Evolutionary conservation across 768 basidiomycete species (phyloP).

Genomic region (Leccinum arenicola): DNA sequence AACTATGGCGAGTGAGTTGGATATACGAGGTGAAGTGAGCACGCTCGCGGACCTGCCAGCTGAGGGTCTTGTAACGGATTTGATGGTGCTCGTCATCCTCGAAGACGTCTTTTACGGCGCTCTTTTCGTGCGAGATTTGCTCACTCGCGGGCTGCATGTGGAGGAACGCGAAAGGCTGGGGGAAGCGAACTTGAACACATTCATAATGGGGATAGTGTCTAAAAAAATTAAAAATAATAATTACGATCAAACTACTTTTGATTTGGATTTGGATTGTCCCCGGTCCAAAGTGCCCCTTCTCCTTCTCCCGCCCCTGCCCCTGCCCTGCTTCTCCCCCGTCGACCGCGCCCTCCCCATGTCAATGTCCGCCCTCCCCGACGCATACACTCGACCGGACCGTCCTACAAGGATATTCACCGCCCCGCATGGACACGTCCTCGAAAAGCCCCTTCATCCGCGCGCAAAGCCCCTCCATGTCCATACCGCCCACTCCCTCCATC

Average conservation of each 20-base stretch:
- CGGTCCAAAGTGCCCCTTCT: not conserved
- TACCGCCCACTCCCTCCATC: slow-evolving; percentile 45
- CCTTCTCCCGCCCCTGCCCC: not conserved
- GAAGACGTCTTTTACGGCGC: slow-evolving; percentile 33
- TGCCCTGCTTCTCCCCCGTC: not conserved
- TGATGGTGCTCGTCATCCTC: slow-evolving; percentile 38
- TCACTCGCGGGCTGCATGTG: not conserved
- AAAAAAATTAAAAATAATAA: not conserved
- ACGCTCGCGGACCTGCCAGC: not conserved
- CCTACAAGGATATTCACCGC: slow-evolving; percentile 54
- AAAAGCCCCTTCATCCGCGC: slow-evolving; percentile 20
- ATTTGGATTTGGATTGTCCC: not conserved
- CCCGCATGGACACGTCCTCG: slow-evolving; percentile 52
- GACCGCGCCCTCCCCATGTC: slow-evolving; percentile 15
- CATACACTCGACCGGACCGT: slow-evolving; percentile 27
- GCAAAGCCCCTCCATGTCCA: slow-evolving; percentile 18
- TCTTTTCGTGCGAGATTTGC: not conserved
- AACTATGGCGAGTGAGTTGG: not conserved
- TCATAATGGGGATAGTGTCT: not conserved
- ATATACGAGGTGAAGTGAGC: too few relatives aligned
- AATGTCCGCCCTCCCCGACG: slow-evolving; percentile 15
- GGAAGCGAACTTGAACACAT: not conserved
- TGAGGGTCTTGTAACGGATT: slow-evolving; percentile 4
- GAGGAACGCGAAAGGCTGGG: not conserved
- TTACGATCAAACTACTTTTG: not conserved